Evolutionary conservation across 2,329 filamentous ascomycete species (phyloP).

Genomic region (Beauveria sp.): DNA sequence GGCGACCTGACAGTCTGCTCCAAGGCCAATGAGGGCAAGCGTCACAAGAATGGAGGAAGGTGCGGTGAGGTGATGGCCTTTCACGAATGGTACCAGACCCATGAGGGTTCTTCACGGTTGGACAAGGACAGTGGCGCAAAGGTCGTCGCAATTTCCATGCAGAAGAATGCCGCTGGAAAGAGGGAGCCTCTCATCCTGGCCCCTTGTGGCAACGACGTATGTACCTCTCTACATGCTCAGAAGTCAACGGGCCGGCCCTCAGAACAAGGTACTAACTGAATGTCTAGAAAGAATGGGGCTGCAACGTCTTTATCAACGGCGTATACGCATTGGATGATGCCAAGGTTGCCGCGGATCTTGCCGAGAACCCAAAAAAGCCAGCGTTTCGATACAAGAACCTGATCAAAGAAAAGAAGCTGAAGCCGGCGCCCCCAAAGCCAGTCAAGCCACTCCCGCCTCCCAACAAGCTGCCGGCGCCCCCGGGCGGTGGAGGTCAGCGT

Average conservation of each 20-base stretch:
- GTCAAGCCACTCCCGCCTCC: background rate
- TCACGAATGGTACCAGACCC: background rate
- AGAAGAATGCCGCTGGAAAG: background rate
- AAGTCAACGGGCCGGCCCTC: background rate
- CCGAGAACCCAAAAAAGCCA: background rate
- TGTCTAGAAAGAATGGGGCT: background rate
- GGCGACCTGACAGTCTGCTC: background rate
- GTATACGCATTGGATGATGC: background rate
- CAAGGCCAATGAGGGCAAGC: background rate
- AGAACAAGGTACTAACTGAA: background rate
- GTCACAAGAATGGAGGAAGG: background rate
- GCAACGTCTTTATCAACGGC: background rate
- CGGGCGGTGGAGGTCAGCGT: background rate
- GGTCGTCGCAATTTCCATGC: background rate
- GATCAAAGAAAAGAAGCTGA: background rate
- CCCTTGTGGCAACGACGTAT: background rate
- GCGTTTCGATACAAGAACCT: background rate
- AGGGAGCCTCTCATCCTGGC: background rate
- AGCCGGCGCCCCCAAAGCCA: background rate
- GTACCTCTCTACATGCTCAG: background rate
- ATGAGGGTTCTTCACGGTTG: background rate
- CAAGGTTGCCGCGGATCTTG: background rate
- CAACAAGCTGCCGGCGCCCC: background rate
- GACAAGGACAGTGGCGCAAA: background rate
- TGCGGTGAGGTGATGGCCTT: background rate